These are phyloP conservation scores for Fusarium sp. DNA, from an alignment of 2,329 filamentous ascomycete species.

Conservation along the genomic window DNA sequence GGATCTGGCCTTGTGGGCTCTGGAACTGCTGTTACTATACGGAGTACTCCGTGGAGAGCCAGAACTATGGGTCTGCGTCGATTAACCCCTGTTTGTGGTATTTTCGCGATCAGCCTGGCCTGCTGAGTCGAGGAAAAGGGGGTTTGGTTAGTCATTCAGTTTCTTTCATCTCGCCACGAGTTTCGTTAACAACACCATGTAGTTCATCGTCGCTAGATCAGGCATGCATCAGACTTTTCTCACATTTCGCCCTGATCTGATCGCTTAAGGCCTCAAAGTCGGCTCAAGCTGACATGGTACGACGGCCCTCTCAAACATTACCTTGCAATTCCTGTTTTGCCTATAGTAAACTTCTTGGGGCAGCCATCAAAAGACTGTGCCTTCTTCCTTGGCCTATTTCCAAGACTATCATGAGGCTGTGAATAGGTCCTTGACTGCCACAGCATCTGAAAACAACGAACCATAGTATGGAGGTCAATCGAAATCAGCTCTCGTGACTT, in stretches of 20 bases:
- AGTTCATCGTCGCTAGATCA: neutral
- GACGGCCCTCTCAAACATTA: neutral
- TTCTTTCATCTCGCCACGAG: conserved; percentile 19
- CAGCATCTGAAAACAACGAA: neutral
- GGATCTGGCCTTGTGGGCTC: conserved; percentile 7
- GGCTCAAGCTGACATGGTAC: too few relatives aligned
- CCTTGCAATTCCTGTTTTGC: neutral
- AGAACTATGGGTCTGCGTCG: conserved; percentile 24
- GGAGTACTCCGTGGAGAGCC: conserved; percentile 13
- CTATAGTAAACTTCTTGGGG: neutral
- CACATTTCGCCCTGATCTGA: conserved; percentile 15
- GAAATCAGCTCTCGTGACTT: conserved; percentile 8
- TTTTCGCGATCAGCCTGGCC: conserved; percentile 24
- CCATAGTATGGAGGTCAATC: neutral
- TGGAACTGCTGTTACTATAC: conserved; percentile 20
- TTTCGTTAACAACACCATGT: conserved; percentile 20
- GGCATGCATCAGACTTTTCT: neutral
- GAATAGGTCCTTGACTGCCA: neutral
- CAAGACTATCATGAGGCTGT: neutral
- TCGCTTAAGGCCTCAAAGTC: neutral
- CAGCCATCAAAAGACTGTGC: neutral
- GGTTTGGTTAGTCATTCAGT: conserved; percentile 15
- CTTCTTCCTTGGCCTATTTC: neutral
- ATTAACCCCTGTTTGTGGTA: conserved; percentile 6
- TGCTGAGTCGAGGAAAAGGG: conserved; percentile 15